Evolutionary conservation across 805 yeast species (phyloP).

Genomic region (Saturnispora ahearnii): DNA sequence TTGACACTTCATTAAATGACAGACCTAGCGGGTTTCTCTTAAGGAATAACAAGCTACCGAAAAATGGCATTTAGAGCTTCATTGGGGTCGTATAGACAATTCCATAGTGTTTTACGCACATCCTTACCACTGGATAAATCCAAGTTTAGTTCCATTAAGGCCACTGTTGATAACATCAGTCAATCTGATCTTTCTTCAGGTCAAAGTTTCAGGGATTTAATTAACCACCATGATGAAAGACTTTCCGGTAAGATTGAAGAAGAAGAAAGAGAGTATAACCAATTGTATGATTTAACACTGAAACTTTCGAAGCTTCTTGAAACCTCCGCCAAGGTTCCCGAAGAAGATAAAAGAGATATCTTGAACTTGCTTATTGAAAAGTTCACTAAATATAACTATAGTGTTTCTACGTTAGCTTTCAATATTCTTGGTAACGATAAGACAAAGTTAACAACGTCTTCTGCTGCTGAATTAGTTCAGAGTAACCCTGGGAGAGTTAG

Average conservation of each 20-base stretch:
- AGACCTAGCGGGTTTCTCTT: slow-evolving; percentile 1
- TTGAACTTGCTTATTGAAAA: slow-evolving; percentile 20
- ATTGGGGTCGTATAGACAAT: neutral
- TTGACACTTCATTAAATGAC: neutral
- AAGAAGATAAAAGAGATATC: slow-evolving; percentile 12
- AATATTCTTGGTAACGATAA: slow-evolving; percentile 6
- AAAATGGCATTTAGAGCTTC: neutral
- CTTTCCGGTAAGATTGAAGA: neutral
- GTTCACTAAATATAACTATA: slow-evolving; percentile 22
- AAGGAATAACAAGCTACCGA: neutral
- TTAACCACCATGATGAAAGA: slow-evolving; percentile 11
- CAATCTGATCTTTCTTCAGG: slow-evolving; percentile 6
- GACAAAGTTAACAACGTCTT: slow-evolving; percentile 7
- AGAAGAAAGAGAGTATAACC: slow-evolving; percentile 8
- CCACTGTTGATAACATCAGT: slow-evolving; percentile 3
- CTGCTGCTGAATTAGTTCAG: slow-evolving; percentile 22
- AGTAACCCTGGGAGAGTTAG: slow-evolving; percentile 31
- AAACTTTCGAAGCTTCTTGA: slow-evolving; percentile 10
- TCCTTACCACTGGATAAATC: neutral
- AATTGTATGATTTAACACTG: slow-evolving; percentile 11
- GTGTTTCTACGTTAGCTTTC: slow-evolving; percentile 17
- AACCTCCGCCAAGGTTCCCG: slow-evolving; percentile 8
- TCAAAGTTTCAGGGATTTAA: slow-evolving; percentile 7
- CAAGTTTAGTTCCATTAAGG: neutral
- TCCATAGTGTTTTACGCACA: neutral